Evolutionary conservation across 208 protist species (phyloP).

Genomic region (Trypanosoma vivax): DNA sequence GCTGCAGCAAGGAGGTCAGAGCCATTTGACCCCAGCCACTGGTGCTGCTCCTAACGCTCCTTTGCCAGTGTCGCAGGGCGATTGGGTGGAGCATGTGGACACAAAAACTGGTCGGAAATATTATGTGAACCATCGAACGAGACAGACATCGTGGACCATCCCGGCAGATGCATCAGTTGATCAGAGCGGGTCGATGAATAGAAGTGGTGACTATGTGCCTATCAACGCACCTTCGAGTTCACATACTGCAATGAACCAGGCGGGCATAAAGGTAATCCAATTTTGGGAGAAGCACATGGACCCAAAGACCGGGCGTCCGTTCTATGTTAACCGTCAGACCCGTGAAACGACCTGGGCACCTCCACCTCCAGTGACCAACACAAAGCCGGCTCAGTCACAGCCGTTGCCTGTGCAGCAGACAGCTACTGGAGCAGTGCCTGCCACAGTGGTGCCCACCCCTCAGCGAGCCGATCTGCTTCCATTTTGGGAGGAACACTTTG

Average conservation of each 20-base stretch:
- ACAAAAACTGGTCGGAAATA: conserved; percentile 19
- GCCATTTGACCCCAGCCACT: conserved; percentile 20
- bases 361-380: conserved; percentile 9
- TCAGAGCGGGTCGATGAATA: background rate
- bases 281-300: conserved; percentile 48
- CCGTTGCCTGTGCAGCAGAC: conserved; percentile 2
- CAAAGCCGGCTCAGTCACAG: background rate
- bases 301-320: conserved; percentile 23
- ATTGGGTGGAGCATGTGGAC: conserved; percentile 31
- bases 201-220: too few relatives aligned
- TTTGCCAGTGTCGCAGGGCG: background rate
- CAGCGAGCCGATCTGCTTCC: too few relatives aligned
- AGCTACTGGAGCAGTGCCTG: background rate
- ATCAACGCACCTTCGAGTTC: too few relatives aligned
- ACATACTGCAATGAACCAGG: too few relatives aligned
- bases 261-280: conserved; percentile 19
- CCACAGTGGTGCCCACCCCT: background rate
- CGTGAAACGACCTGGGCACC: conserved; percentile 42
- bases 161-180: conserved; percentile 4
- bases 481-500: conserved; percentile 19
- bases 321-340: conserved; percentile 37
- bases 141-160: conserved; percentile 30
- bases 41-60: background rate
- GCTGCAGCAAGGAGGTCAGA: too few relatives aligned
- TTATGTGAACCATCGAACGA: conserved; percentile 32